Evolutionary conservation across 352 stramenopile genomes (phyloP), one percentile per base, ranked within the genome.

Genomic region (Phytophthora rubi): DNA sequence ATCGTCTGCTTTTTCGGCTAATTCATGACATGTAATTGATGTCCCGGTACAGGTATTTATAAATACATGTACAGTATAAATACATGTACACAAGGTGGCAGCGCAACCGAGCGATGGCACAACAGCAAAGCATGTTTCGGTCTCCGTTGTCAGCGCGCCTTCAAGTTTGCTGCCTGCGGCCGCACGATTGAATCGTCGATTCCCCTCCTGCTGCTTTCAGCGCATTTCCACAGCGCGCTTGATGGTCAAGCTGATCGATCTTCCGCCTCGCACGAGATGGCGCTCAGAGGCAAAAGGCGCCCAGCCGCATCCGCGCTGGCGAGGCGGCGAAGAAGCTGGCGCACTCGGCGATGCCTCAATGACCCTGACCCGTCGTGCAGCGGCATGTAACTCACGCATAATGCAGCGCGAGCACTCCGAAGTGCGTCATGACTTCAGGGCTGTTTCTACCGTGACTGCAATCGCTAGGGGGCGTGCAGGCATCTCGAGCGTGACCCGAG

Each of bases 181-280:
- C 57, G 66, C 64, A 71, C 37, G 35, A 44, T 30, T 30, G 26
- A 30, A 30, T 30, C 26, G 26, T 30, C 26, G 26, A 37, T 48
- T 57, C 35, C 16, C 5, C 21, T 18, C 64, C 64, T 71, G 57
- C 64, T 71, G 56, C 64, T 71, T 71, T 71, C 62, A 42, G 35
- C 35, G 55, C 53, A 59, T 65, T 35, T 64, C 62, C 39, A 12
- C 35, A 44, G 35, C 35, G 35, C 35, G 35, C 35, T 44, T 13
- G 35, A 30, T 30, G 26, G 3, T 30, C 26, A 30, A 30, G 26
- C 3, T 30, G 26, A 16, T 62, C 33, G 33, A 68, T 68, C 51
- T 68, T 68, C 58, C 58, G 58, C 65, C 52, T 37, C 44, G 44
- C 53, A 18, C n/a, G 44, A 55, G 37, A 23, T 15, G 15, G 49